phyloP scores from a whole-genome alignment of 768 basidiomycete species.

The Amanita molliuscula region DNA sequence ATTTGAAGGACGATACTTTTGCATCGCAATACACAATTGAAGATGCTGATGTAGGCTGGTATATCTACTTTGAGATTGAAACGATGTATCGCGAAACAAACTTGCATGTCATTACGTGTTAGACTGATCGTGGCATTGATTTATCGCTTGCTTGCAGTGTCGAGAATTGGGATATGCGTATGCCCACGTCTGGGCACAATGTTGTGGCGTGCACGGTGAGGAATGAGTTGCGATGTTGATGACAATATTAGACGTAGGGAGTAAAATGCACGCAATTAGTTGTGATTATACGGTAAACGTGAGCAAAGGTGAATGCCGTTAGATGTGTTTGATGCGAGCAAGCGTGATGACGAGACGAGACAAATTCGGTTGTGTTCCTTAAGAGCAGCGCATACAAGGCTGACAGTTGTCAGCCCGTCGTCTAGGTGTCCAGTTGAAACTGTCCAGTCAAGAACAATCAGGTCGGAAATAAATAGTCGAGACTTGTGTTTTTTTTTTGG shows the following conservation, averaged over 20 bases:
- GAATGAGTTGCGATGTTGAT: background rate
- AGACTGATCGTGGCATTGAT: background rate
- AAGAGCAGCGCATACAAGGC: conserved; percentile 47
- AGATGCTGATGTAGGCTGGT: conserved; percentile 3
- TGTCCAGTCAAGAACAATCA: conserved; percentile 1
- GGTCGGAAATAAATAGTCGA: background rate
- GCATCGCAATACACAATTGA: conserved; percentile 18
- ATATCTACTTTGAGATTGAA: background rate
- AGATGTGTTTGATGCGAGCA: conserved; percentile 18
- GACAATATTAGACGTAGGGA: background rate
- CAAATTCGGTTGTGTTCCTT: conserved; percentile 17
- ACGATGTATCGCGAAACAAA: conserved; percentile 8
- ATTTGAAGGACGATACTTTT: conserved; percentile 11
- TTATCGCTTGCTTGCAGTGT: conserved; percentile 5
- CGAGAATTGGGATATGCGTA: background rate
- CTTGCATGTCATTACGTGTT: background rate
- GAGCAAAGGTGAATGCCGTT: conserved; percentile 25
- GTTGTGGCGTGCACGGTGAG: background rate
- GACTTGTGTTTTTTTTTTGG: conserved; percentile 12
- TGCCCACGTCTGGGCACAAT: conserved; percentile 10
- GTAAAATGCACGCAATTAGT: conserved; percentile 5
- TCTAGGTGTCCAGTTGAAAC: conserved; percentile 7
- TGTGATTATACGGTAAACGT: conserved; percentile 16
- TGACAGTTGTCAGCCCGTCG: background rate
- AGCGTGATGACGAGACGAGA: conserved; percentile 6